Base-by-base conservation (phyloP, 768 basidiomycete genomes). In the Albatrellus ellisii region DNA sequence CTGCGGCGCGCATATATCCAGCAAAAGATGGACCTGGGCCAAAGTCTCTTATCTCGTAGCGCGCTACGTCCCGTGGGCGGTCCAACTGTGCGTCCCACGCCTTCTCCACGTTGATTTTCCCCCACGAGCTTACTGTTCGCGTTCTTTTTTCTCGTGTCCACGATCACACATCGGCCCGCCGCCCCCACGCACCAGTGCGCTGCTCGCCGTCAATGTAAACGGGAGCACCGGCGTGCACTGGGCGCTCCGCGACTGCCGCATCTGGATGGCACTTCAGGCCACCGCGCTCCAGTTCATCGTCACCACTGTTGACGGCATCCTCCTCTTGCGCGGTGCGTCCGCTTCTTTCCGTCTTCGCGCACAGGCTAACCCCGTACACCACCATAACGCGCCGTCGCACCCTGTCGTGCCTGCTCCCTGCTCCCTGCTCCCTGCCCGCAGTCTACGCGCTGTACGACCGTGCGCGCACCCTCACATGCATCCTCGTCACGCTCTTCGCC, bases 291-390 rank as follows among this genome's bases (percentile, higher is more conserved):
- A 56, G 24, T 15, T 53, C 9, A 49, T 54, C 34, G 43, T 56
- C 36, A 51, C 55, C 2, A 49, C 50, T 2, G 55, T 56, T 5
- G 55, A 56, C 31, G 44, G 51, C 29, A 52, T 56, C 25, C 51
- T 56, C 18, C 46, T 56, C 11, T 50, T 46, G 5, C 53, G 55
- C 10, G 53, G 55, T 54, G 20, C 18, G 53, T 35, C 6, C 18
- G 21, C 3, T 14, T 22, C 15, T 36, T 26, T 1, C 2, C n/a
- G n/a, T n/a, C n/a, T n/a, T n/a, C n/a, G n/a, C n/a, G n/a, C n/a
- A n/a, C n/a, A n/a, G n/a, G n/a, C n/a, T n/a, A n/a, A n/a, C n/a
- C n/a, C n/a, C n/a, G 2, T 37, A 15, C 21, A 18, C 14, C 9
- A 15, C 15, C 26, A 18, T 2, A 9, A 15, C 24, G n/a, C 26